These are phyloP conservation scores for Chytriomyces hyalinus DNA, from an alignment of 192 early-diverging fungal species.

Conservation along the genomic window DNA sequence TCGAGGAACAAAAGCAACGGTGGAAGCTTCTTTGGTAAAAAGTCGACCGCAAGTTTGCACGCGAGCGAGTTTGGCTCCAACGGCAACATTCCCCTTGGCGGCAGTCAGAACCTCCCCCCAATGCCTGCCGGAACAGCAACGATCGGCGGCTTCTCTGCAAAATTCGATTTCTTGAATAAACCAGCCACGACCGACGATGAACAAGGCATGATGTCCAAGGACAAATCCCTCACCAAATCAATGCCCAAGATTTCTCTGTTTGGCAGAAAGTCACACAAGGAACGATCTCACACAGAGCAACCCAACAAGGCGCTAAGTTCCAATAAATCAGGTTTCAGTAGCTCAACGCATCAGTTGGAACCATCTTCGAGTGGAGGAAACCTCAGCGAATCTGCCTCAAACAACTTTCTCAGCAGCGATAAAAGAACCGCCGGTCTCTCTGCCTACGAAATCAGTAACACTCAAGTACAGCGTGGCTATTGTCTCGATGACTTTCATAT, in stretches of 20 bases:
- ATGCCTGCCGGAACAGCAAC: neutral
- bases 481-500: constrained; percentile 56
- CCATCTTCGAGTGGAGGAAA: neutral
- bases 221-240: constrained; percentile 13
- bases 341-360: neutral
- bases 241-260: constrained; percentile 35
- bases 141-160: neutral
- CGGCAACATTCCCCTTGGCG: neutral
- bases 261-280: constrained; percentile 29
- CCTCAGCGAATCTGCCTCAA: neutral
- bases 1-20: constrained; percentile 21
- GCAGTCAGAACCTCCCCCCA: neutral
- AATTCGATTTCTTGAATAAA: constrained; percentile 10
- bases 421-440: constrained; percentile 41
- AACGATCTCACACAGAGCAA: constrained; percentile 21
- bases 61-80: neutral
- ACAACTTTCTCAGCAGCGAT: neutral
- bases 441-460: constrained; percentile 49
- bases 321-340: neutral
- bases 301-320: neutral
- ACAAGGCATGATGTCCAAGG: constrained; percentile 7
- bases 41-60: neutral
- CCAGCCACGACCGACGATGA: neutral
- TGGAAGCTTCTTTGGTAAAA: constrained; percentile 7
- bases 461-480: constrained; percentile 28